Evolutionary conservation across 108 stramenopile species (phyloP), one percentile per base, ranked within the genome.

Genomic region (Pseudonitzschia multiseries): DNA sequence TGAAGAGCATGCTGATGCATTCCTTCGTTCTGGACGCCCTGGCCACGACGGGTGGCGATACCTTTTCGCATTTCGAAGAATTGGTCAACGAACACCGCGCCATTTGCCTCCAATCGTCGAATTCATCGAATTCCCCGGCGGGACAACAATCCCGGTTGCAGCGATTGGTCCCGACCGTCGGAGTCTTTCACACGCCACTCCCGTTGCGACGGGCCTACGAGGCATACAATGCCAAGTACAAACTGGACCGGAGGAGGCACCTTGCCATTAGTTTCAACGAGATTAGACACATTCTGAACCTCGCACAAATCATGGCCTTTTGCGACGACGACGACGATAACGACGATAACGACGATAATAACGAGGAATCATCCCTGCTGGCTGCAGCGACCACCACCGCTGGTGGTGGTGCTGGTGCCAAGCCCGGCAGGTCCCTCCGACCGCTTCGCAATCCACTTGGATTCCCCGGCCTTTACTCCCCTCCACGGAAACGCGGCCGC

Each of bases 1-100:
- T 97, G 94, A 97, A 97, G 73, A 71, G 71, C 41, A 95, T 97
- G 94, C 82, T 97, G 31, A 90, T 83, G 81, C 96, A 97, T 62
- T 79, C 79, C 74, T 95, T 97, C 79, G 96, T 95, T 43, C 75
- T 95, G 14, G 94, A 95, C 72, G 82, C 86, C 4, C 80, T 96
- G 44, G 93, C 90, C 22, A 87, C 83, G 44, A 94, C 93, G 1
- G 94, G 84, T 0, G 86, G 82, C 8, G 91, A 94, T 79, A 95
- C 96, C 8, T 94, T 94, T 77, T 72, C 77, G 4, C 93, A 95
- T 74, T 93, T 97, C 72, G 94, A 97, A 77, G 76, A 89, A 60
- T 84, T 97, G 54, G 93, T 97, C 65, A 88, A 95, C 18, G 96
- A 97, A 78, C 93, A 95, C 77, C 83, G 86, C 36, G 33, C 51